phyloP scores from a whole-genome alignment of 805 yeast genomes.

The Yamadazyma sp. region DNA sequence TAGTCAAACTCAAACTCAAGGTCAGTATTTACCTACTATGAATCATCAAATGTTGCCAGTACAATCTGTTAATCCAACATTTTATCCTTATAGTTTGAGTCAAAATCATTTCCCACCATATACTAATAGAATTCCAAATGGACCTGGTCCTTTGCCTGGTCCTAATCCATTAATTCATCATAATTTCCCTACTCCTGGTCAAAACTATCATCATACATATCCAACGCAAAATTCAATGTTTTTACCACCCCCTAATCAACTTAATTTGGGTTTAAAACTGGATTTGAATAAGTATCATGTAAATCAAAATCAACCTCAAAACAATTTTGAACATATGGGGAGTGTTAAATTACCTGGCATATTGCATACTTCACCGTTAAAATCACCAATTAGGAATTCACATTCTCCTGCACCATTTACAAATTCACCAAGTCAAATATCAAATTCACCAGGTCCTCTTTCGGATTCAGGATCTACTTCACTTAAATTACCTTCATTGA shows the following conservation, averaged over 20 bases:
- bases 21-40: too few relatives aligned
- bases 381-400: neutral
- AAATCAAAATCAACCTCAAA: too few relatives aligned
- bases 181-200: neutral
- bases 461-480: too few relatives aligned
- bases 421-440: neutral
- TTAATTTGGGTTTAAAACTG: too few relatives aligned
- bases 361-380: too few relatives aligned
- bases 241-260: too few relatives aligned
- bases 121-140: constrained; percentile 36
- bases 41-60: neutral
- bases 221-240: neutral
- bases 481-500: too few relatives aligned
- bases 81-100: constrained; percentile 9
- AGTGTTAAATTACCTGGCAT: too few relatives aligned
- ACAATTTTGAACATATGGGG: too few relatives aligned
- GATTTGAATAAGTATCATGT: too few relatives aligned
- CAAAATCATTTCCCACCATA: constrained; percentile 28
- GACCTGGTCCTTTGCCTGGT: constrained; percentile 42
- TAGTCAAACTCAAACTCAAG: neutral
- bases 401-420: neutral
- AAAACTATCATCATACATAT: neutral
- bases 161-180: constrained; percentile 29
- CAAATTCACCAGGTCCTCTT: neutral
- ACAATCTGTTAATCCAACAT: neutral